Base-by-base conservation (phyloP, 768 basidiomycete species). In the Macrolepiota fuliginosa region DNA sequence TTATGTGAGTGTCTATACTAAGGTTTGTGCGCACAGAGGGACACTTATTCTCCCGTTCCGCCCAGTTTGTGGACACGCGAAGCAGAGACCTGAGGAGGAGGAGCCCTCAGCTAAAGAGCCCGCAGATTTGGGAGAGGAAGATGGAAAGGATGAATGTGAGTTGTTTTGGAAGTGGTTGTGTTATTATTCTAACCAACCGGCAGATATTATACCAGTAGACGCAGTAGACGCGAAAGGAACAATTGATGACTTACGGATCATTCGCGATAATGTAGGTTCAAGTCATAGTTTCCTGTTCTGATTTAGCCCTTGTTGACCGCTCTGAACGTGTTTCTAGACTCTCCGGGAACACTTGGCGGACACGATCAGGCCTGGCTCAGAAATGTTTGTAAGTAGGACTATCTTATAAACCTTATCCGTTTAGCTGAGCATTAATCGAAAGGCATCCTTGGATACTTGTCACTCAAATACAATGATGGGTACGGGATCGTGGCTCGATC, bases 111-210 rank as follows among this genome's bases (percentile, higher is more conserved):
- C 3, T 9, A 17, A 36, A 17, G 53, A 22, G 13, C 7, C 29
- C 29, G 17, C 9, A 25, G 36, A 13, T 54, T 4, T 2, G 19
- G 37, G 22, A 13, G 54, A 55, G 40, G 54, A 55, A 17, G 54
- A 55, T 12, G 54, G 54, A 19, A 55, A 55, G 39, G 54, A 55
- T 27, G 54, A 55, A n/a, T 55, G 54, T 45, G 12, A 40, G 54
- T 40, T 22, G 13, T 49, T 19, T 49, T 47, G n/a, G n/a, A n/a
- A n/a, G n/a, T n/a, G n/a, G n/a, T 29, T 24, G 7, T 10, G 17
- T 2, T 40, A 3, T 17, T 25, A 13, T 25, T 15, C 10, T 29
- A 24, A 25, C 40, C 12, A 15, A 5, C 25, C 19, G 12, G n/a
- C 15, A 55, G 54, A 42, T 24, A 55, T 55, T 17, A 27, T 55